These are phyloP conservation scores for Phaeotremella fagi DNA, from an alignment of 768 basidiomycete species.

Conservation along the genomic window DNA sequence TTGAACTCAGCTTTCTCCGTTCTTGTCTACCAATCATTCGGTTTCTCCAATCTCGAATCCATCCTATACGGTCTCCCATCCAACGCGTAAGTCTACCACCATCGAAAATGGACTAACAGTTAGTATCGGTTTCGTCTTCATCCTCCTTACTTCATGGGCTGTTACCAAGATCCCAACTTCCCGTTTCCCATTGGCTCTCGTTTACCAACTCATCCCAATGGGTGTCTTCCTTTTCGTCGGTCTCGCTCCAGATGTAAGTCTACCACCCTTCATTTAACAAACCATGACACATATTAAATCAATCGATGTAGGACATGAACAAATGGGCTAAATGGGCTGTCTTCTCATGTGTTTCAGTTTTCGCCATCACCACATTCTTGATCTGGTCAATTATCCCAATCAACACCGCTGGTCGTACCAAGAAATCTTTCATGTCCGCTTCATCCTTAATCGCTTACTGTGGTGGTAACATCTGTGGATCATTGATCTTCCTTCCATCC, in stretches of 20 bases:
- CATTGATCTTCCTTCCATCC: conserved; percentile 11
- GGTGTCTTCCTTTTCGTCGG: conserved; percentile 16
- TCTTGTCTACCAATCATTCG: conserved; percentile 23
- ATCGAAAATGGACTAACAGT: no score
- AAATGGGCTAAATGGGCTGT: conserved; percentile 18
- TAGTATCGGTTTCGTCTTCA: conserved; percentile 16
- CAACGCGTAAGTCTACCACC: no score
- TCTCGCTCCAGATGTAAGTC: conserved; percentile 10
- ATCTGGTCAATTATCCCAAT: conserved; percentile 25
- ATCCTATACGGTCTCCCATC: conserved; percentile 15
- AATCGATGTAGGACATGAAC: not conserved
- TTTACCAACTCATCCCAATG: conserved; percentile 7
- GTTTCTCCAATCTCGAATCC: conserved; percentile 17
- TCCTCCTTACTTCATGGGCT: conserved; percentile 10
- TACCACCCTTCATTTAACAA: not conserved
- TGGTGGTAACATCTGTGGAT: conserved; percentile 26
- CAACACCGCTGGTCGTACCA: conserved; percentile 28
- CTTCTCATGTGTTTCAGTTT: conserved; percentile 7
- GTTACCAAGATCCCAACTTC: conserved; percentile 6
- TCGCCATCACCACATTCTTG: conserved; percentile 18
- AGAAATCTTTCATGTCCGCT: conserved; percentile 21
- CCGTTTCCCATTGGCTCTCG: conserved; percentile 13
- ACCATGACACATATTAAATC: not conserved
- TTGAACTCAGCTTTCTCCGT: conserved; percentile 7
- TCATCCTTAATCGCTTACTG: conserved; percentile 17